A percentile compares a stretch with the other conserved stretches of the same genome.
phyloP scores from a whole-genome alignment of 2,329 filamentous ascomycete genomes.

The Colletotrichum truncatum region DNA sequence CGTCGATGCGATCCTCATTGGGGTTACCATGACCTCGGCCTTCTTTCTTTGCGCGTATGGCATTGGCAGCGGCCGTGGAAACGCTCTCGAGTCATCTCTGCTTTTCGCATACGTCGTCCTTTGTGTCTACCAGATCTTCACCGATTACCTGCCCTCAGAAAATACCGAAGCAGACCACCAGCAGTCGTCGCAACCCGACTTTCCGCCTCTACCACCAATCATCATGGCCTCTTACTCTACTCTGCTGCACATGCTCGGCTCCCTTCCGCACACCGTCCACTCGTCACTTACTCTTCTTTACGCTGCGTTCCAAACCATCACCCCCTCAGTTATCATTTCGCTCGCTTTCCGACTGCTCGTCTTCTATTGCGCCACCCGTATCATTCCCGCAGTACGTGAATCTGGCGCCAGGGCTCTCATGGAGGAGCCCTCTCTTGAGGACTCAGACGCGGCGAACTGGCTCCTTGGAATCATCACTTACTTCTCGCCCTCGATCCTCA shows the following conservation, averaged over 20 bases:
- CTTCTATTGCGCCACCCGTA: constrained; percentile 93
- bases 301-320: constrained; percentile 94
- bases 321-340: constrained; percentile 94
- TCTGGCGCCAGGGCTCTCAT: constrained; percentile 84
- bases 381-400: constrained; percentile 92
- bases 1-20: constrained; percentile 90
- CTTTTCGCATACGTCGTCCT: constrained; percentile 87
- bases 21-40: constrained; percentile 89
- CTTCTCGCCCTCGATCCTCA: constrained; percentile 94
- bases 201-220: constrained; percentile 94
- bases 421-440: constrained; percentile 86
- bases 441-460: constrained; percentile 82
- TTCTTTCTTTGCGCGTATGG: constrained; percentile 94
- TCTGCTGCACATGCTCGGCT: constrained; percentile 82
- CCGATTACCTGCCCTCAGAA: constrained; percentile 88
- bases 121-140: constrained; percentile 99
- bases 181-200: constrained; percentile 75
- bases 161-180: constrained; percentile 63
- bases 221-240: constrained; percentile 99
- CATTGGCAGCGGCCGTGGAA: constrained; percentile 92
- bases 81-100: constrained; percentile 60
- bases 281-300: constrained; percentile 87
- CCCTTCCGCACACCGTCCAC: constrained; percentile 83
- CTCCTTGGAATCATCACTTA: constrained; percentile 87
- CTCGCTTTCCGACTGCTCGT: constrained; percentile 93